Evolutionary conservation across 129 eudicot genomes (phyloP).

Genomic region (Dittrichia graveolens): DNA sequence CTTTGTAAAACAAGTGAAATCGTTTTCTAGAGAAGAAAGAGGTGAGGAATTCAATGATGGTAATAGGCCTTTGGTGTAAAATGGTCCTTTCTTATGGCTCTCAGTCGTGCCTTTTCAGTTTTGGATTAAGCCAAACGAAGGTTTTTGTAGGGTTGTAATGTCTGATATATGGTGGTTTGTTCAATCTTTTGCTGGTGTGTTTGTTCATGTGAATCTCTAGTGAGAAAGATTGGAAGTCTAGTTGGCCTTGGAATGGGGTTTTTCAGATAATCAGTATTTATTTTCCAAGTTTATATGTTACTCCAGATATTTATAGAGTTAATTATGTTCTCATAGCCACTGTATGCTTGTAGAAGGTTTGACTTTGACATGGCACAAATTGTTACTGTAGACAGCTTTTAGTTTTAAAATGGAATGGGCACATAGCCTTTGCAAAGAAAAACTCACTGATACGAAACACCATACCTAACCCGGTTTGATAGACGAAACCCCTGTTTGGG

Average conservation of each 20-base stretch:
- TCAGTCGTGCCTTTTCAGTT: background rate
- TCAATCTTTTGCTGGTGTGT: background rate
- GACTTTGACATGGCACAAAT: no score
- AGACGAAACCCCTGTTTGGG: no score
- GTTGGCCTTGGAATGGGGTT: background rate
- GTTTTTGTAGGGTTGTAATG: constrained; percentile 32
- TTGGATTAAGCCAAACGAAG: constrained; percentile 9
- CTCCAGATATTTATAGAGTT: no score
- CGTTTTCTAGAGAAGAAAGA: constrained; percentile 37
- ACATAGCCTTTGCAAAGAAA: no score
- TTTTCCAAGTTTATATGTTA: no score
- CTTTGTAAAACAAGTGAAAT: constrained; percentile 37
- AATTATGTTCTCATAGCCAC: no score
- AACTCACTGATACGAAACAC: no score
- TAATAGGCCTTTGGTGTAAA: constrained; percentile 50
- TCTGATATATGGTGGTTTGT: constrained; percentile 19
- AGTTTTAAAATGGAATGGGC: no score
- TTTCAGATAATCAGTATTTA: no score
- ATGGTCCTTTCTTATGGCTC: background rate
- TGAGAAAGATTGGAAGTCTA: constrained; percentile 13
- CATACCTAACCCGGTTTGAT: no score
- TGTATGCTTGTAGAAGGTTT: no score
- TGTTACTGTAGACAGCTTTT: no score
- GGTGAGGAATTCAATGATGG: constrained; percentile 41
- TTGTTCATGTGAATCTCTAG: constrained; percentile 10